These are phyloP conservation scores for Metschnikowia henanensis DNA, from an alignment of 805 yeast species.

Conservation along the genomic window DNA sequence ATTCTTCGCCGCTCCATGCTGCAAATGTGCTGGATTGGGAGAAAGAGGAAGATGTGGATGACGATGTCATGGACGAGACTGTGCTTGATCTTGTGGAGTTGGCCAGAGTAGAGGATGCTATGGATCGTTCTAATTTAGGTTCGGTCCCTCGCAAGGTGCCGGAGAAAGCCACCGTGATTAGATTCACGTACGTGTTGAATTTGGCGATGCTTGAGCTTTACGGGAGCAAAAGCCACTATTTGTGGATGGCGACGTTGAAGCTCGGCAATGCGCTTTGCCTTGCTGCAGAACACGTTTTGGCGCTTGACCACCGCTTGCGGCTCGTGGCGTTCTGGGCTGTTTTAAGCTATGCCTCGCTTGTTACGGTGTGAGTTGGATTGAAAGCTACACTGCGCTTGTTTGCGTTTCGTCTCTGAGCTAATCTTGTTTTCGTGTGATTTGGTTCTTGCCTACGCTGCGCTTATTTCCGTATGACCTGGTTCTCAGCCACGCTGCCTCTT, in stretches of 20 bases:
- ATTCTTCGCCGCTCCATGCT: background rate
- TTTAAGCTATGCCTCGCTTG: background rate
- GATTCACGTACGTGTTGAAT: constrained; percentile 3
- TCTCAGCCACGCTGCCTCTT: no score
- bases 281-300: constrained; percentile 1
- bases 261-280: constrained; percentile 2
- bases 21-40: background rate
- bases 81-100: constrained; percentile 2
- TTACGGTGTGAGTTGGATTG: no score
- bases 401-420: no score
- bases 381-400: no score
- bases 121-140: no score
- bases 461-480: no score
- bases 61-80: background rate
- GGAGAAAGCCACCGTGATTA: background rate
- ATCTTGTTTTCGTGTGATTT: no score
- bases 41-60: background rate
- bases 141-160: background rate
- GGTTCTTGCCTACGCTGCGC: no score
- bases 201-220: constrained; percentile 3
- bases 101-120: background rate
- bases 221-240: background rate
- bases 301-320: constrained; percentile 1
- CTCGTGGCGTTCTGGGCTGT: constrained; percentile 1
- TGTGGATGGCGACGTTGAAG: background rate